phyloP scores from a whole-genome alignment of 441 rosid genomes.

The Pelargonium cotyledonis region DNA sequence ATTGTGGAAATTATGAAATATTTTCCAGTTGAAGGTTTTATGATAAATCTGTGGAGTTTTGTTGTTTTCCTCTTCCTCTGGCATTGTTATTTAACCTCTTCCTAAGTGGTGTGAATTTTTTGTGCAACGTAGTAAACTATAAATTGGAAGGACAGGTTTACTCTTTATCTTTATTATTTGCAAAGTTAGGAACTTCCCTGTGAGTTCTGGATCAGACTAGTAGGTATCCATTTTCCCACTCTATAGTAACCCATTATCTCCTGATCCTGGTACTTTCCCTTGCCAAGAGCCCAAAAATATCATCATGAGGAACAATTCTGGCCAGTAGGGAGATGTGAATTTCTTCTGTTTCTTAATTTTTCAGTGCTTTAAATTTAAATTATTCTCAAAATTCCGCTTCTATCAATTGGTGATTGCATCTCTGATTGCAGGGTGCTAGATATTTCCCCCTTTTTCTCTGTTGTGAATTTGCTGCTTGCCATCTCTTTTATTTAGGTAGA shows the following conservation, averaged over 20 bases:
- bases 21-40: neutral
- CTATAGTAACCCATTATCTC: neutral
- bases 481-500: slow-evolving; percentile 56
- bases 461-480: slow-evolving; percentile 10
- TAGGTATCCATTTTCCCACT: neutral
- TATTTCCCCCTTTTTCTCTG: neutral
- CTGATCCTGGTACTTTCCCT: neutral
- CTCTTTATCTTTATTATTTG: neutral
- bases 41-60: neutral
- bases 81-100: neutral
- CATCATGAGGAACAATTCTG: neutral
- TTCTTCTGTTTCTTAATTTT: neutral
- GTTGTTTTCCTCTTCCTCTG: neutral
- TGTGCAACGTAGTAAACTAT: neutral
- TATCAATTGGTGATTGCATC: neutral
- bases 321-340: neutral
- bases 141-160: neutral
- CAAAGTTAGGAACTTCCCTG: neutral
- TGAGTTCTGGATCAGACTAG: neutral
- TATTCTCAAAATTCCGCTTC: neutral
- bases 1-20: neutral
- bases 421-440: neutral
- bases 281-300: neutral
- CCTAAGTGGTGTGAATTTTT: neutral
- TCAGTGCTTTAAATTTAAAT: too few relatives aligned